Base-by-base conservation (phyloP, 805 yeast genomes). In the Wickerhamomyces bisporus region DNA sequence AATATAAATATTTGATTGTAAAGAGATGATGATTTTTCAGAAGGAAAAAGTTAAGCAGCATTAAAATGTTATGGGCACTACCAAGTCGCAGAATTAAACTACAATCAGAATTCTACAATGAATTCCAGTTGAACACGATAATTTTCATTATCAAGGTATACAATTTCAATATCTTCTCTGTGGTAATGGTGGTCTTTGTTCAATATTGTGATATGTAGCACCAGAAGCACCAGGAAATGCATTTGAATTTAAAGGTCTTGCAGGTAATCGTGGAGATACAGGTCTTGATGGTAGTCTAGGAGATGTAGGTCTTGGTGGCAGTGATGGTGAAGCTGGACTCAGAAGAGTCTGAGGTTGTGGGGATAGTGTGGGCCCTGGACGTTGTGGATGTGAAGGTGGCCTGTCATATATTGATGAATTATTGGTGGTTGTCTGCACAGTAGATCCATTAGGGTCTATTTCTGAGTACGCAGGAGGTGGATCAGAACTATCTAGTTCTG, bases 381-480 rank as follows among this genome's bases (percentile, higher is more conserved):
- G n/a, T n/a, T n/a, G n/a, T n/a, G n/a, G n/a, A n/a, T 40, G 39
- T 3, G 16, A 40, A 14, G 40, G n/a, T 16, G 45, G 45, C 16
- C 36, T 29, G 14, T 19, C 30, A 20, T 36, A 43, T 5, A n/a
- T n/a, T n/a, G n/a, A n/a, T n/a, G 35, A 28, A n/a, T 32, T 26
- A 29, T 18, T 16, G 26, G 19, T 26, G 17, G 8, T 18, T 14
- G 19, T 17, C n/a, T n/a, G n/a, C 12, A 34, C 26, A 9, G 23
- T n/a, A 34, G 41, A 14, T 36, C 38, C n/a, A 35, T 34, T 29
- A 29, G 62, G 49, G 9, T 60, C 57, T 18, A 58, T 45, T 32
- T 57, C 64, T 1, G 64, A 49, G 40, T 66, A 66, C 6, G 55
- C 57, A 2, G 71, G 71, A 3, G 70, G 70, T 5, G 58, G 61